Base-by-base conservation (phyloP, 2,329 filamentous ascomycete species). In the Berkeleyomyces rouxiae region DNA sequence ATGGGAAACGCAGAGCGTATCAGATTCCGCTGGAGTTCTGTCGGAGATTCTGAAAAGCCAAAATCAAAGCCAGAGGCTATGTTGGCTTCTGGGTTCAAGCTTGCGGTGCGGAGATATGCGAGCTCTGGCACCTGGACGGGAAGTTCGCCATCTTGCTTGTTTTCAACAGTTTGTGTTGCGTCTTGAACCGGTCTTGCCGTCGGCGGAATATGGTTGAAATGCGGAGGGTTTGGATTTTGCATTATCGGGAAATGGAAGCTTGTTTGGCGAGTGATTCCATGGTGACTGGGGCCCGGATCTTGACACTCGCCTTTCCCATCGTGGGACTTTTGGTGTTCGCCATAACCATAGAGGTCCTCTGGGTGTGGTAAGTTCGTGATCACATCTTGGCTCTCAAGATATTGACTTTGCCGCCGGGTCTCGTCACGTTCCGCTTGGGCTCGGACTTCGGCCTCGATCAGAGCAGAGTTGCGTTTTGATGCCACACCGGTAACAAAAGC, bases 1-100 rank as follows among this genome's bases (percentile, higher is more conserved):
- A 83, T 76, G 0, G 91, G 82, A 71, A 95, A 95, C 0, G 90
- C 90, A 70, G 93, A 96, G 13, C 90, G 87, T 84, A 95, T 92
- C 59, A 95, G 76, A 68, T 83, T 90, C 78, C 91, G 92, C 70
- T 95, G 90, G 73, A 95, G 89, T 68, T 91, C 85, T 0, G 88
- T 91, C 6, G 90, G 90, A 36, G 89, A 91, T 65, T 83, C 82
- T 0, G 88, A 86, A 73, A 95, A 95, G 16, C 90, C 89, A 70
- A 88, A 88, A 68, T 88, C 84, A 69, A 88, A 87, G n/a, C 80
- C 82, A 0, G 79, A 79, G 0, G 81, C 80, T 11, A 81, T n/a
- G 40, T 69, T 67, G 53, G 68, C 66, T 44, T 67, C 64, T 9
- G 68, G 67, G 23, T 72, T 69, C 2, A 78, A 70, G 66, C 76